Base-by-base conservation (phyloP, 257 asterid species). In the Capsicum rhomboideum region DNA sequence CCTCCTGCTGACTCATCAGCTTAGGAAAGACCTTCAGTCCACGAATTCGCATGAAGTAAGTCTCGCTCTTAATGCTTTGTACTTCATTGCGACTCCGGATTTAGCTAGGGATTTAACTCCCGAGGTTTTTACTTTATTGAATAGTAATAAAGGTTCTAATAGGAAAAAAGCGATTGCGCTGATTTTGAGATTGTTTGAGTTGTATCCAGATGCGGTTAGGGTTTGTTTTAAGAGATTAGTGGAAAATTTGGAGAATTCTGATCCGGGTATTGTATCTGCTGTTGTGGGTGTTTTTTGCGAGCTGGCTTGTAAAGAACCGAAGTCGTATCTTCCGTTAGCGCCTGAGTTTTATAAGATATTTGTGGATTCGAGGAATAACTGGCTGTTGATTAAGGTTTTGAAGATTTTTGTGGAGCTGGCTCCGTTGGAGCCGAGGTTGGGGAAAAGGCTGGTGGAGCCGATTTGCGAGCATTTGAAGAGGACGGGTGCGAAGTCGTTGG, bases 1-100 rank as follows among this genome's bases (percentile, higher is more conserved):
- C 85, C 97, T 96, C n/a, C 93, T 96, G 66, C 94, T 96, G 54
- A 94, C 98, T 23, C 94, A 96, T 85, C 99, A 94, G 94, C 95
- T 94, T 79, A 93, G 98, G 71, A 94, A 96, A 90, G 99, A 96
- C 91, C 91, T 96, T 1, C 85, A 91, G 4, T 92, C 99, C 1
- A 10, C 89, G 44, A 96, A 91, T 79, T 87, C 77, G 1, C 94
- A 91, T 12, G 99, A 96, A 85, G 97, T 91, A 79, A 88, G 98
- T 88, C 89, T 96, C 53, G 99, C 98, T 28, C 91, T 96, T 11
- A 91, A 91, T 28, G 89, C 95, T 31, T 85, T 96, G 37, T 91
- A 92, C 7, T 88, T 92, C 44, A 92, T 94, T 53, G 93, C 93
- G 66, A 94, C 94, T 52, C 82, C 92, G 2, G 98, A 94, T 89